Base-by-base conservation (phyloP, 805 yeast species). In the Kodamaea jinghongensis region DNA sequence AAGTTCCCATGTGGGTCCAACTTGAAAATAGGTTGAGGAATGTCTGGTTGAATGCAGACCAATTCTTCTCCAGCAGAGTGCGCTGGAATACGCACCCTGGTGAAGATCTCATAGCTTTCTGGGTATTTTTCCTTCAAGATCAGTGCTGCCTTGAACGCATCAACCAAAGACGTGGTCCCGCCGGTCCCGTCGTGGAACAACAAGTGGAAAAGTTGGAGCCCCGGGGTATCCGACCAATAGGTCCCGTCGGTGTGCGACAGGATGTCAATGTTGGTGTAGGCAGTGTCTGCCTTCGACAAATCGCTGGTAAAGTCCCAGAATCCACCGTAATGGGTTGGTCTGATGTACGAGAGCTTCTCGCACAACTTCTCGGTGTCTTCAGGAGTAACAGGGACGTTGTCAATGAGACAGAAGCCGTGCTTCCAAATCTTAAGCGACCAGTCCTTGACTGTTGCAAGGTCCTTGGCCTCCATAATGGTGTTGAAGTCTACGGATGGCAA, bases 261-360 rank as follows among this genome's bases (percentile, higher is more conserved):
- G 36, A 82, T 76, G 45, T 78, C 83, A 40, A 81, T 66, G 50
- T 80, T 79, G 11, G 87, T 81, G 55, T 82, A 82, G 3, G 89
- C 89, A 3, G 86, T 80, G 52, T 82, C 89, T 42, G 77, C 75
- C 61, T 76, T 79, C 33, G 80, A 70, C 51, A 82, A 63, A 51
- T 82, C 85, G 4, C 85, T 71, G 8, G 88, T 82, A 58, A 83
- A 82, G 54, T 81, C 86, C 87, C 88, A 83, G 60, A 83, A 81
- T 1, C 85, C 87, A n/a, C 87, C 88, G 48, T 83, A 82, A 54
- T 82, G 89, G 2, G 89, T 82, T 17, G 80, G 80, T 30, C 84
- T 65, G 35, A 81, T 74, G 54, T 76, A 79, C 40, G 79, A 70
- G 45, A 82, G 71, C 48, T 75, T 61, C 46, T 79, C 78, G 40